phyloP scores from a whole-genome alignment of 306 rosid genomes.

The Fagus sylvatica region DNA sequence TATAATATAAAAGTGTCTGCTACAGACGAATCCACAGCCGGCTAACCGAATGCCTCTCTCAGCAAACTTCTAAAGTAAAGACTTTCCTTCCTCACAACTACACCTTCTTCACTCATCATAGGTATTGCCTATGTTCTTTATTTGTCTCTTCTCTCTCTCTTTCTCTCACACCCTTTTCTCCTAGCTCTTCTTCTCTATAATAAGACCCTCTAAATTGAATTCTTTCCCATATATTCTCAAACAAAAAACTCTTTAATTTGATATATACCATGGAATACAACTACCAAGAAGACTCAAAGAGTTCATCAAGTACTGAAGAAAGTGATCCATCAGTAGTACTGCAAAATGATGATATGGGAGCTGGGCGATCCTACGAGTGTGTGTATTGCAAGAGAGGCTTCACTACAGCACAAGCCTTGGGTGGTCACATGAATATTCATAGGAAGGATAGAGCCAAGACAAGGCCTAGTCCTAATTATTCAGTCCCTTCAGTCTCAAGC shows the following conservation, averaged over 20 bases:
- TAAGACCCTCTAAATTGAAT: slow-evolving; percentile 13
- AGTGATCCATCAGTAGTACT: slow-evolving; percentile 38
- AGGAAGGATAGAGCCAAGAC: slow-evolving; percentile 63
- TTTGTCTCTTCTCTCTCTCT: slow-evolving; percentile 48
- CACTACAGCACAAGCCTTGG: slow-evolving; percentile 89
- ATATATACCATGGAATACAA: slow-evolving; percentile 42
- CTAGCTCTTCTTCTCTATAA: slow-evolving; percentile 36
- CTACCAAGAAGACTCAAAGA: slow-evolving; percentile 50
- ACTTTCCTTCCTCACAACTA: slow-evolving; percentile 50
- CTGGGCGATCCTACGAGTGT: slow-evolving; percentile 77
- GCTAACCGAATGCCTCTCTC: slow-evolving; percentile 46
- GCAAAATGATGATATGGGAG: slow-evolving; percentile 38
- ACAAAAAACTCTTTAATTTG: neutral
- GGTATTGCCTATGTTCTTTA: slow-evolving; percentile 50
- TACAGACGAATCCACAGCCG: slow-evolving; percentile 51
- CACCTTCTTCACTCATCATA: slow-evolving; percentile 38
- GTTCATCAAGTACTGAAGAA: slow-evolving; percentile 46
- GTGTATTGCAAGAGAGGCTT: slow-evolving; percentile 90
- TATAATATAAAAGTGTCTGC: neutral
- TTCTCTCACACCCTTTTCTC: slow-evolving; percentile 32
- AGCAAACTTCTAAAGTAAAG: slow-evolving; percentile 53
- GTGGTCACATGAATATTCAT: slow-evolving; percentile 93
- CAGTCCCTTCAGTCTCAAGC: slow-evolving; percentile 40
- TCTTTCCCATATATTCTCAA: slow-evolving; percentile 16
- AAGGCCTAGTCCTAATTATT: slow-evolving; percentile 21